Base-by-base conservation (phyloP, 352 stramenopile genomes). In the Pythium dissimile region DNA sequence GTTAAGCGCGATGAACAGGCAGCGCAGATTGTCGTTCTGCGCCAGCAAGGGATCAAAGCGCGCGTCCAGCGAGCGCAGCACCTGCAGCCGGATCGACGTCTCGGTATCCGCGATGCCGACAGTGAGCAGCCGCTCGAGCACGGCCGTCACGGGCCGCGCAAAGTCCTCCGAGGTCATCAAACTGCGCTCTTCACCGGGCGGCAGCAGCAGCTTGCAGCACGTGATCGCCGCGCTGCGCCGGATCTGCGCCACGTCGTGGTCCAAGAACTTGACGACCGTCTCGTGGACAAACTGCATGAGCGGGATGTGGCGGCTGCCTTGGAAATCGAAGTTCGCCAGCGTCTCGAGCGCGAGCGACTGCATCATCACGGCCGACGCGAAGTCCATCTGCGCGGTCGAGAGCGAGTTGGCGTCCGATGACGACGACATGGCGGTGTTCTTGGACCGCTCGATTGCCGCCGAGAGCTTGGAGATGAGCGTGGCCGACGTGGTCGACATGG, bases 221-320 rank as follows among this genome's bases (percentile, higher is more conserved):
- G 86, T 95, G 34, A 92, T 85, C n/a, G 86, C 86, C 1, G 86
- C 86, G 37, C 80, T 92, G 39, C 89, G 87, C n/a, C 86, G 86
- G 30, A 95, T 92, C 26, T 75, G 78, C 3, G 84, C 79, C 32
- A 90, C 80, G 41, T 95, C 86, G 53, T 95, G 84, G 34, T 95
- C 86, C 13, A 95, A 69, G 47, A 94, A 95, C 39, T 91, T 93
- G 4, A 93, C 86, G 21, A 95, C 86, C 5, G 78, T 89, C 62
- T 92, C 80, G 44, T 95, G 86, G 37, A 95, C 84, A 64, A 92
- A 92, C 49, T 91, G 80, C 78, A 95, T 86, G 67, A 95, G 86
- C 10, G 86, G 86, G 34, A 95, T 92, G 24, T 86, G 70, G 16
- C 84, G 82, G 46, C 91, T 95, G 18, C 84, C 84, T 32, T 89